Percentiles rank a stretch among this genome's conserved stretches.
Evolutionary conservation across 257 asterid species (phyloP).

Genomic region (Haberlea rhodopensis): DNA sequence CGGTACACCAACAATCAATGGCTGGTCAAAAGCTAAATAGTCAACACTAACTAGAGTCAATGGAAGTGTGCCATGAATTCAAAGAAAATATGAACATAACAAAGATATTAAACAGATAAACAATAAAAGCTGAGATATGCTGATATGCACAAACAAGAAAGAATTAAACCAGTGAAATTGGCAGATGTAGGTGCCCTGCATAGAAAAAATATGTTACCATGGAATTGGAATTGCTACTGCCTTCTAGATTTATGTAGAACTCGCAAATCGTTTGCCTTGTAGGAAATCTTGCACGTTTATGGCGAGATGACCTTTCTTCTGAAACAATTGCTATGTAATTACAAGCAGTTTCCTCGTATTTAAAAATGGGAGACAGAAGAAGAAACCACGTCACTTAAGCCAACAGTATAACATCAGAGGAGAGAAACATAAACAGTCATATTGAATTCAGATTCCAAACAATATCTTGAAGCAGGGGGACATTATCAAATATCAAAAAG

Average conservation of each 20-base stretch:
- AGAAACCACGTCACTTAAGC: background rate
- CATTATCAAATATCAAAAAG: background rate
- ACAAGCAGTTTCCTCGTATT: constrained; percentile 21
- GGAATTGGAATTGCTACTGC: constrained; percentile 46
- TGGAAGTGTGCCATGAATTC: background rate
- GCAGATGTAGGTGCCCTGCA: background rate
- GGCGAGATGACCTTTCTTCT: constrained; percentile 54
- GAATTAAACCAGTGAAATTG: constrained; percentile 3
- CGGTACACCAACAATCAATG: background rate
- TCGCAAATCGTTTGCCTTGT: constrained; percentile 50
- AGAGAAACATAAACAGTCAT: background rate
- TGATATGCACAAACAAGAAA: constrained; percentile 13
- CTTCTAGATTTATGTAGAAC: constrained; percentile 60
- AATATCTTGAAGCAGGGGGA: background rate
- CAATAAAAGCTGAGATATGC: too few species aligned
- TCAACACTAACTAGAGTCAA: background rate
- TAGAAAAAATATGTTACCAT: constrained; percentile 39
- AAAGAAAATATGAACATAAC: background rate
- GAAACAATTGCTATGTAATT: constrained; percentile 28
- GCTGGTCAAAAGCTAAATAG: background rate
- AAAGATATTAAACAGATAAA: background rate
- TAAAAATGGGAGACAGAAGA: constrained; percentile 2
- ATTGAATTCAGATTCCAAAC: background rate
- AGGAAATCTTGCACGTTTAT: constrained; percentile 55
- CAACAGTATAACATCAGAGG: constrained; percentile 7